Evolutionary conservation across 306 rosid genomes (phyloP), one percentile per base, ranked within the genome.

Genomic region (Gillenia trifoliata): DNA sequence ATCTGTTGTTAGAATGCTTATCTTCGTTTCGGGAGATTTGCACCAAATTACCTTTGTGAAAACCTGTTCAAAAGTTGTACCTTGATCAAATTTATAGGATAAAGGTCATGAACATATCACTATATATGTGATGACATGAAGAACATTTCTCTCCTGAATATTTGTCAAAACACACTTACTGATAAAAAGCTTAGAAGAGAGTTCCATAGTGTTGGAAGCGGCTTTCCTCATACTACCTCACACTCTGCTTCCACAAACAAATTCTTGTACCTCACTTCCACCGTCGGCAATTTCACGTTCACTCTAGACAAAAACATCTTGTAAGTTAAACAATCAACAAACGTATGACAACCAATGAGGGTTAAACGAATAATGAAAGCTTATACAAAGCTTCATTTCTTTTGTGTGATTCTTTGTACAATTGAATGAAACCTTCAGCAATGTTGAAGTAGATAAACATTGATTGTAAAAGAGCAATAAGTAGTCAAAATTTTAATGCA

Each of bases 231-330:
- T 47, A 91, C 90, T 38, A 87, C 86, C 50, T 86, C 84, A 63
- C 89, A 85, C 70, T 81, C 78, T 4, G 94, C 92, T 64, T 91
- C 89, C 22, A 91, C 91, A 68, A 56, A 66, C 40, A 89, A 82
- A 79, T 81, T 87, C 75, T 83, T 83, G 76, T 89, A 89, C 71
- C 89, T 89, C 82, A 91, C 92, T 73, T 91, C 93, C 50, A 86
- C 90, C 2, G 83, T 83, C 3, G 92, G 87, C 59, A 87, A 63
- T 77, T 85, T 78, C 54, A 88, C 76, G 57, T 92, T 89, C 75
- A 88, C 90, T 73, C 93, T 88, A 47, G 41, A 20, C 20, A 11
- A 69, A 49, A 69, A 8, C 19, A 22, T 19, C 1, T 69, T 0
- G 2, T 12, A 23, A 4, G 20, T 25, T 6, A 34, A 34, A 34